Evolutionary conservation across 129 eudicot genomes (phyloP), one percentile per base, ranked within the genome.

Genomic region (Flaveria trinervia): DNA sequence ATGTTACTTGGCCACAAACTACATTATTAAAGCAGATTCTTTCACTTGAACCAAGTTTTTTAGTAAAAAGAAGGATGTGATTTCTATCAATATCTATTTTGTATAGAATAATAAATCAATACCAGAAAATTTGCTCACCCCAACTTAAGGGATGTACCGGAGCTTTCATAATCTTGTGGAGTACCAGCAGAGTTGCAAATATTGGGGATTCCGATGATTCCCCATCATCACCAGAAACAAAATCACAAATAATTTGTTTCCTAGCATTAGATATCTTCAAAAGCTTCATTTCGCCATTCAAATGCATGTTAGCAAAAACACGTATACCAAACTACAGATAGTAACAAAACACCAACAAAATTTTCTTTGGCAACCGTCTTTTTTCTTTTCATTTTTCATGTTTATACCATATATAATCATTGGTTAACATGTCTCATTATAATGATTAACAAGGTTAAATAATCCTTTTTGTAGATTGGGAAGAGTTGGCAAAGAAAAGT

Each of bases 121-220:
- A 46, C 50, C 48, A 41, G 39, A n/a, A 56, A 16, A 62, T 55
- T 18, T 48, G 74, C 97, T 87, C 60, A 93, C 98, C 98, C 98
- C 80, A 90, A 78, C 85, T 84, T 93, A 82, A 93, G 98, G 70
- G 90, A 91, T 23, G 91, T 91, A 77, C 89, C 90, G 2, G 98
- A 90, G 84, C 89, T 93, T 51, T 83, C 92, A 23, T 83, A 83
- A 74, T 90, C 97, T 61, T 82, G 91, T 46, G 96, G 90, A 85
- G 92, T 87, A 75, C 90, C 88, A 76, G 54, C 60, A 13, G 95
- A 85, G 84, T 85, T 80, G 80, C 89, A 77, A 48, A 77, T 83
- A 61, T 88, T 85, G 60, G 84, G 23, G 97, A 85, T 51, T 87
- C 89, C 0, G 96, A 93, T 70, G 93, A 90, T 55, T 82, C 97